Base-by-base conservation (phyloP, 2,329 filamentous ascomycete species). In the Aspergillus alliaceus region DNA sequence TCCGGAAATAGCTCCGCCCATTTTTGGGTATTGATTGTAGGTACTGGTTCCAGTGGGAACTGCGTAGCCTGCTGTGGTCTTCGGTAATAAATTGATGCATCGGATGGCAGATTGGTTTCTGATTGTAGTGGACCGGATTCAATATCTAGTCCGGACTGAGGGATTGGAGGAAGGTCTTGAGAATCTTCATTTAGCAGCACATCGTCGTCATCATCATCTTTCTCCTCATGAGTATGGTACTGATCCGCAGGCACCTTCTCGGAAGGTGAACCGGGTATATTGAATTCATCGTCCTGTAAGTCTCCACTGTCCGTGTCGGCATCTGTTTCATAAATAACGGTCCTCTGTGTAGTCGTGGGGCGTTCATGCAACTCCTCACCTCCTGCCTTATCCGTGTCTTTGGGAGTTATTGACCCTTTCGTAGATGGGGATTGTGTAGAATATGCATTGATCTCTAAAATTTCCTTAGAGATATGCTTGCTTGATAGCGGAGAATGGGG, bases 241-340 rank as follows among this genome's bases (percentile, higher is more conserved):
- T 53, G 25, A 18, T 48, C 37, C 2, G 24, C 5, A 6, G 53
- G n/a, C 22, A 35, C 31, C 9, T 24, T 42, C 18, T 53, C 37
- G 27, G 51, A 24, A 15, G 56, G 58, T 25, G 60, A 58, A 20
- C 54, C 56, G 29, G 63, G 52, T 34, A 40, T 46, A 46, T 61
- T 55, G 3, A 65, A 56, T 15, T 54, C 50, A 7, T 63, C 63
- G 37, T 70, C 61, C n/a, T 70, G 61, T 15, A 62, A 54, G 8
- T 73, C 72, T 24, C 65, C 68, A 27, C 69, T 67, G 14, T 76
- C 72, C 12, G 70, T 66, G n/a, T 77, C 75, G 2, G 67, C 73
- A 60, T 77, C 75, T 2, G 75, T 78, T 52, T 77, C 75, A 61
- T 77, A 77, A 14, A 78, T 60, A n/a, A 78, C 68, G 2, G 66